A percentile compares a stretch with the other conserved stretches of the same genome.
Evolutionary conservation across 1,284 basidiomycete species (phyloP).

Genomic region (Ceratobasidium sp.): DNA sequence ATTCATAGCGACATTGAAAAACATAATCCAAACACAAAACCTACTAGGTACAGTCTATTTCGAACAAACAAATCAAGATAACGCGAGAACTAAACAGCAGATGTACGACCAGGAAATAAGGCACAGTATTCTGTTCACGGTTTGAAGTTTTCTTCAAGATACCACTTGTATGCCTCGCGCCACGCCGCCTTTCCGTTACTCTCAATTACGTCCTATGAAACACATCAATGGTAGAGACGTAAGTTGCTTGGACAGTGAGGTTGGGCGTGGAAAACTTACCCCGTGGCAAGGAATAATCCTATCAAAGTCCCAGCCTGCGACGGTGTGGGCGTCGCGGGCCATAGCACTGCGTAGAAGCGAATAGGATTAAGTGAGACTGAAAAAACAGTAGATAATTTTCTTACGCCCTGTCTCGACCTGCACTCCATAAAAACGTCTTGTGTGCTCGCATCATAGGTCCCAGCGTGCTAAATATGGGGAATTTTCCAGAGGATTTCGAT

Average conservation of each 20-base stretch:
- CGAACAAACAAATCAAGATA: background rate
- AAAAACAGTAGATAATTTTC: no score
- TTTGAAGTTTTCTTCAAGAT: conserved; percentile 48
- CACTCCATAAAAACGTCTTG: conserved; percentile 65
- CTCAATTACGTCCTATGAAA: conserved; percentile 84
- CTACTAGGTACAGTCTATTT: no score
- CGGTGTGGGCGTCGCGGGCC: conserved; percentile 76
- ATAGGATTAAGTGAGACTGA: conserved; percentile 7
- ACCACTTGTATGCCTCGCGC: conserved; percentile 61
- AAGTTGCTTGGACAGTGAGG: background rate
- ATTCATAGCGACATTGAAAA: no score
- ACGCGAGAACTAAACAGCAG: no score
- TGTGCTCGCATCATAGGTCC: conserved; percentile 74
- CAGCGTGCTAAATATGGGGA: conserved; percentile 65
- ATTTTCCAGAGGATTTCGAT: conserved; percentile 63
- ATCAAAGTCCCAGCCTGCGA: conserved; percentile 87
- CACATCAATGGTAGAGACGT: conserved; percentile 34
- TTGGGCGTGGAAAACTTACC: conserved; percentile 60
- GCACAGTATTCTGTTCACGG: background rate
- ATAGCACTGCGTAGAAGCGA: conserved; percentile 67
- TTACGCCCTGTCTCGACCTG: conserved; percentile 74
- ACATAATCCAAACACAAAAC: no score
- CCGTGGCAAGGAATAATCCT: conserved; percentile 95
- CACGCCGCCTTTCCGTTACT: conserved; percentile 78
- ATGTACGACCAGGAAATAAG: no score